phyloP scores from a whole-genome alignment of 2,329 filamentous ascomycete species.

The Exserohilum rostratum region DNA sequence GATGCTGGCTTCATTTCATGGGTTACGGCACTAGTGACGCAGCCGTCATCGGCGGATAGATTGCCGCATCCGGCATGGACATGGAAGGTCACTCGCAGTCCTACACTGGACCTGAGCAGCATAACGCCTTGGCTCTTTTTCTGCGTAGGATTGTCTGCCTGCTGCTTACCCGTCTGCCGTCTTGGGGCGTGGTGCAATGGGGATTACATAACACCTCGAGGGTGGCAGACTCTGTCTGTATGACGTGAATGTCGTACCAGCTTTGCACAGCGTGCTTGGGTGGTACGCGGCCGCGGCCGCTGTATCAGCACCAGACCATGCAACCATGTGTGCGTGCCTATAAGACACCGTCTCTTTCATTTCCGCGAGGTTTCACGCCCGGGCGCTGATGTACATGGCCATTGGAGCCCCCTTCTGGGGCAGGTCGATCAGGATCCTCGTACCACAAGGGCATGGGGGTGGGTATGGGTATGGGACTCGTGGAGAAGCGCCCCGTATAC shows the following conservation, averaged over 20 bases:
- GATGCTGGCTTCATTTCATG: constrained; percentile 15
- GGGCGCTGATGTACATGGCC: background rate
- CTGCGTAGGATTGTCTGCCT: background rate
- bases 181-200: background rate
- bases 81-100: background rate
- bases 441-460: background rate
- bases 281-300: background rate
- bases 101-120: too few species aligned
- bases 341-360: background rate
- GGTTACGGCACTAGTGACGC: constrained; percentile 20
- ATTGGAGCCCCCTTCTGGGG: background rate
- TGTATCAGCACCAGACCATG: background rate
- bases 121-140: too few species aligned
- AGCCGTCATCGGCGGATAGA: constrained; percentile 23
- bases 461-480: background rate
- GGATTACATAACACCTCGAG: background rate
- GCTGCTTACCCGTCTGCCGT: background rate
- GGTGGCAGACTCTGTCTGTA: background rate
- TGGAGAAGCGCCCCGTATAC: background rate
- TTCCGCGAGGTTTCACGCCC: background rate
- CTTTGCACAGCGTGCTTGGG: background rate
- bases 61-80: constrained; percentile 18
- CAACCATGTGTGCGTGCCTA: background rate
- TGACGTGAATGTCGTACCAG: background rate
- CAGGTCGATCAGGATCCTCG: background rate